Evolutionary conservation across 192 early-diverging fungal species (phyloP), one percentile per base, ranked within the genome.

Genomic region (Jimgerdemannia flammicorona): DNA sequence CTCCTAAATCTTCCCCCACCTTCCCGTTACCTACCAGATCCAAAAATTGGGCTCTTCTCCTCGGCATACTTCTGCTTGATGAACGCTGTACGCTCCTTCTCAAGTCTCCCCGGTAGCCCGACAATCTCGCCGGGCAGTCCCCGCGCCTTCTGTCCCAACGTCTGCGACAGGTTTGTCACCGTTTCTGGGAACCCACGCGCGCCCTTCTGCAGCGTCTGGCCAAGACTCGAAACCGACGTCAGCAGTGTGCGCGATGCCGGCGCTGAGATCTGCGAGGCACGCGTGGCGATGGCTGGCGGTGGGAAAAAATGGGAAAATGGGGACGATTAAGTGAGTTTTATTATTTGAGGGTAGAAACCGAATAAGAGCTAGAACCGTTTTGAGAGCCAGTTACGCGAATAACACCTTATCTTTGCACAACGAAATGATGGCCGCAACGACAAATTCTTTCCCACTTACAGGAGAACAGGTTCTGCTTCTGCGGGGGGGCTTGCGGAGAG

Each of bases 81-180:
- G 80, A 87, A 89, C 14, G 78, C 79, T 9, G 84, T 75, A 43
- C 84, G 79, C 67, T 87, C 84, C 64, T 73, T 75, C 59, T 89
- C 83, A 18, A 89, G 68, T 14, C 78, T 76, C 41, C 79, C 79
- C 0, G 86, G 81, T 39, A 82, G 43, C 18, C 71, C 43, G 19
- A 63, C 74, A 40, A 82, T 59, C 39, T 78, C 72, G 2, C 9
- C 43, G 0, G 81, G 81, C 4, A 59, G 49, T 14, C 14, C 49
- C 8, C 49, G 49, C 49, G 49, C 49, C 14, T 2, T 59, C 49
- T 59, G 49, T 14, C 49, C 49, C 14, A 59, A 14, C 8, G 49
- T 59, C 49, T 59, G 49, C 49, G 49, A 59, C 8, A 59, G 49
- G 49, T 6, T 59, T 6, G 49, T 59, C 8, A 59, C 49, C 8